Percentiles rank a stretch among this genome's conserved stretches.
These are phyloP conservation scores for Tardiomyces depauwii DNA, from an alignment of 1,139 yeast species.

Conservation along the genomic window DNA sequence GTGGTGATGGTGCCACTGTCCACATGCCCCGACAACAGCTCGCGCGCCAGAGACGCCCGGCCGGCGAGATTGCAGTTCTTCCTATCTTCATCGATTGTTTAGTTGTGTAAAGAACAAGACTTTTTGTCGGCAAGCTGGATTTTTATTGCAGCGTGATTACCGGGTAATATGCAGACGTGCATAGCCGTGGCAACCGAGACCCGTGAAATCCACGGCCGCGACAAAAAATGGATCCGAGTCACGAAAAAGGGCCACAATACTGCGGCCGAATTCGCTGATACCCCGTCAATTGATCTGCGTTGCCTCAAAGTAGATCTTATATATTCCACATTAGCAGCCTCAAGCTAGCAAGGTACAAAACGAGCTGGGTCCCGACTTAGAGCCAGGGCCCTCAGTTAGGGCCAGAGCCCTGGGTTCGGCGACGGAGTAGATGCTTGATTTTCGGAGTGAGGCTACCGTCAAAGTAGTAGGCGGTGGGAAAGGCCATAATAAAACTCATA, in stretches of 20 bases:
- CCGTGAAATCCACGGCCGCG: too few relatives aligned
- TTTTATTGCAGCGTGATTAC: neutral
- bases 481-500: constrained; percentile 12
- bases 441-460: neutral
- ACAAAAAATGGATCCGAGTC: too few relatives aligned
- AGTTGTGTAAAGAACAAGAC: neutral
- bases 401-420: too few relatives aligned
- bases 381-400: too few relatives aligned
- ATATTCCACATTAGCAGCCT: too few relatives aligned
- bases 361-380: too few relatives aligned
- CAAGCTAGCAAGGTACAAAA: too few relatives aligned
- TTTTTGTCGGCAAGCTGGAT: neutral
- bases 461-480: constrained; percentile 12
- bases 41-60: neutral
- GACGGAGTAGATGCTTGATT: neutral
- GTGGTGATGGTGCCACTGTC: constrained; percentile 1
- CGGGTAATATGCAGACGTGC: neutral
- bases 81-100: neutral
- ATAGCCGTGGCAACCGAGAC: too few relatives aligned
- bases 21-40: neutral
- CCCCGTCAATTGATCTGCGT: too few relatives aligned
- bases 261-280: too few relatives aligned
- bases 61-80: neutral
- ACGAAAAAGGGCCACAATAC: too few relatives aligned
- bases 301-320: too few relatives aligned